Conservation (phyloP, 2,329 filamentous ascomycete species). For the Talaromyces amestolkiae region DNA sequence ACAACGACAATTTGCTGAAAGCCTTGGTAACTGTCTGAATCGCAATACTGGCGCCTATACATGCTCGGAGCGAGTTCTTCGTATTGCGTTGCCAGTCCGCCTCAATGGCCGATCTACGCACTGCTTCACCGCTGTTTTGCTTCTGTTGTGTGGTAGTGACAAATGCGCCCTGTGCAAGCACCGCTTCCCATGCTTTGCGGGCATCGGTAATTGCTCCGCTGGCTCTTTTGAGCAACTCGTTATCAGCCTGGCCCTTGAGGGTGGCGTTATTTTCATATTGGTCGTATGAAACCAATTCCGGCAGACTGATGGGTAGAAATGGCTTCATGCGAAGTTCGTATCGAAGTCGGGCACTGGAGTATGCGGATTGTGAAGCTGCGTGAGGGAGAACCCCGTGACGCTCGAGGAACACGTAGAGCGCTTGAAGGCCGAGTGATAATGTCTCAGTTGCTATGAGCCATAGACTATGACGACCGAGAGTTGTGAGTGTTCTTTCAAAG, state of each 20-base stretch:
- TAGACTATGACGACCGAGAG: slow-evolving; percentile 60
- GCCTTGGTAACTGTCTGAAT: slow-evolving; percentile 61
- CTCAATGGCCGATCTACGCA: slow-evolving; percentile 49
- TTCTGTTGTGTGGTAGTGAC: slow-evolving; percentile 12
- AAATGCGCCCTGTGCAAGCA: slow-evolving; percentile 40
- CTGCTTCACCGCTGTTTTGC: slow-evolving; percentile 2
- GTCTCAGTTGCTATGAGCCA: slow-evolving; percentile 62
- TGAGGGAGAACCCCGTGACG: slow-evolving; percentile 52
- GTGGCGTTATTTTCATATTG: slow-evolving; percentile 53
- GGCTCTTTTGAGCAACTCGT: slow-evolving; percentile 40
- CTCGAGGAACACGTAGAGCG: slow-evolving; percentile 65
- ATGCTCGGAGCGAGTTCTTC: slow-evolving; percentile 64
- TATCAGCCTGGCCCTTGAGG: slow-evolving; percentile 46
- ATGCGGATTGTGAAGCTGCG: slow-evolving; percentile 57
- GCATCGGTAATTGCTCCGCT: slow-evolving; percentile 40
- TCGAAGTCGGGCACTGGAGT: slow-evolving; percentile 65
- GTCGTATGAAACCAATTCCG: slow-evolving; percentile 63
- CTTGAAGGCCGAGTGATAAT: slow-evolving; percentile 52
- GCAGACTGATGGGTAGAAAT: slow-evolving; percentile 67
- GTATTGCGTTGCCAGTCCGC: slow-evolving; percentile 61
- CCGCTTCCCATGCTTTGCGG: slow-evolving; percentile 44
- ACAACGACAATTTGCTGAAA: slow-evolving; percentile 28
- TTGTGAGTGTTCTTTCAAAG: slow-evolving; percentile 45
- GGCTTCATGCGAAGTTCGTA: slow-evolving; percentile 87
- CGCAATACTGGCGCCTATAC: slow-evolving; percentile 67